Evolutionary conservation across 331 rosid species (phyloP), one percentile per base, ranked within the genome.

Genomic region (Rhamnella rubrinervis): DNA sequence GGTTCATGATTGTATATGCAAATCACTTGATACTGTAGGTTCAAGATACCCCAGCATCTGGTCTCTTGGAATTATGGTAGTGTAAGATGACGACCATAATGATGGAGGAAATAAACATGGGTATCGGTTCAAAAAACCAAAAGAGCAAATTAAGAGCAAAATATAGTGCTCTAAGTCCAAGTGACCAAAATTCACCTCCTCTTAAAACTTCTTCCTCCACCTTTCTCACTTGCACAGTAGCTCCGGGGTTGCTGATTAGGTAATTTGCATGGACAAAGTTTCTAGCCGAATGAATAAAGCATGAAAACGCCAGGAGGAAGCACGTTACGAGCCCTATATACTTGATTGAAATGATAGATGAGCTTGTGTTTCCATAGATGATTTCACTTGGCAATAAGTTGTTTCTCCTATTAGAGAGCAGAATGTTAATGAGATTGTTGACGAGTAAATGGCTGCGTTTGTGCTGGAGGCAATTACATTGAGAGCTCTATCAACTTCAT

Each of bases 91-190:
- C 5, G 12, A 87, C 96, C 76, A 84, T 78, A 28, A 51, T 17
- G 5, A 87, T 6, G 2, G 89, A 87, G 55, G 83, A 79, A 77
- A 64, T 71, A 52, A 87, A 77, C 96, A 87, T 84, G 1, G 97
- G 95, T 12, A 87, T 73, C 10, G 96, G 96, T 37, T 90, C 96
- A 71, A 85, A 87, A 52, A 92, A 87, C 97, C 95, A 92, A 6
- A 85, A 78, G 44, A 92, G 25, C 70, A 92, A 70, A 58, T 82
- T 41, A 8, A 92, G 93, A 50, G 96, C 97, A 44, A 83, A 73
- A 73, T 89, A 89, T 35, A 85, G 77, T 7, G 90, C 86, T 61
- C 96, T 44, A 46, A 92, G 92, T 37, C 97, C 97, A 11, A 92
- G 80, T 55, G 85, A 79, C 96, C 96, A 85, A 76, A 87, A 84